Percentiles rank a stretch among this genome's conserved stretches.
Conservation (phyloP, 2,329 filamentous ascomycete species). For the Ophiognomonia clavigignenti-juglandacearum region DNA sequence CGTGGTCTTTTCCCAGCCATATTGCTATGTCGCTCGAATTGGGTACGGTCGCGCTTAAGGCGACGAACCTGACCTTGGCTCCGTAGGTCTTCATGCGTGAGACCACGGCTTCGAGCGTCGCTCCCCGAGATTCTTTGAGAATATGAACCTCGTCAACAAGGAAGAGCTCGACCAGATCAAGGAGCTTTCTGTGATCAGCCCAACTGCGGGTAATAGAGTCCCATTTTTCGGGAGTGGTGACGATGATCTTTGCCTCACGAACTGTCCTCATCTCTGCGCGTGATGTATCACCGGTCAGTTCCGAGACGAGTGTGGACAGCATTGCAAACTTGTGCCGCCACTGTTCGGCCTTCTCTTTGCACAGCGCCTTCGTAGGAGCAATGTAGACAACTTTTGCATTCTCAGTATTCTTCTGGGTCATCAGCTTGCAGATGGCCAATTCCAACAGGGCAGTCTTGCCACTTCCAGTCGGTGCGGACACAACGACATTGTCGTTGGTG, state of each 20-base stretch:
- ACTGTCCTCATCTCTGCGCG: conserved; percentile 61
- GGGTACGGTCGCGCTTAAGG: conserved; percentile 77
- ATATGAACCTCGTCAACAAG: conserved; percentile 88
- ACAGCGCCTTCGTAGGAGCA: conserved; percentile 79
- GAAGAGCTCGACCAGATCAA: conserved; percentile 72
- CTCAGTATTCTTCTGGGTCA: conserved; percentile 48
- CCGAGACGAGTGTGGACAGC: conserved; percentile 64
- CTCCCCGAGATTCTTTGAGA: conserved; percentile 72
- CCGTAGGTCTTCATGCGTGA: conserved; percentile 82
- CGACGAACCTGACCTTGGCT: conserved; percentile 71
- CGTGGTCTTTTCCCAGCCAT: conserved; percentile 68
- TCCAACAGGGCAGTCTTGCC: conserved; percentile 82
- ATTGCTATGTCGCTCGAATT: conserved; percentile 75
- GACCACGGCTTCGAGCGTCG: conserved; percentile 77
- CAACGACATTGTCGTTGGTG: conserved; percentile 69
- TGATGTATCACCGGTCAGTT: conserved; percentile 79
- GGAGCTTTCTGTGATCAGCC: conserved; percentile 71
- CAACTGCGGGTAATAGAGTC: conserved; percentile 85
- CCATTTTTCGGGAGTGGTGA: conserved; percentile 90
- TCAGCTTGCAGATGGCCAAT: conserved; percentile 71
- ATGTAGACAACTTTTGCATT: conserved; percentile 80
- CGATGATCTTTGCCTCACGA: conserved; percentile 72
- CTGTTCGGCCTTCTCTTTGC: conserved; percentile 69
- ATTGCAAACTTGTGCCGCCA: conserved; percentile 71
- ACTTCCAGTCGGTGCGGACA: conserved; percentile 79